phyloP scores from a whole-genome alignment of 1,284 basidiomycete species.

The Cutaneotrichosporon cutaneum region DNA sequence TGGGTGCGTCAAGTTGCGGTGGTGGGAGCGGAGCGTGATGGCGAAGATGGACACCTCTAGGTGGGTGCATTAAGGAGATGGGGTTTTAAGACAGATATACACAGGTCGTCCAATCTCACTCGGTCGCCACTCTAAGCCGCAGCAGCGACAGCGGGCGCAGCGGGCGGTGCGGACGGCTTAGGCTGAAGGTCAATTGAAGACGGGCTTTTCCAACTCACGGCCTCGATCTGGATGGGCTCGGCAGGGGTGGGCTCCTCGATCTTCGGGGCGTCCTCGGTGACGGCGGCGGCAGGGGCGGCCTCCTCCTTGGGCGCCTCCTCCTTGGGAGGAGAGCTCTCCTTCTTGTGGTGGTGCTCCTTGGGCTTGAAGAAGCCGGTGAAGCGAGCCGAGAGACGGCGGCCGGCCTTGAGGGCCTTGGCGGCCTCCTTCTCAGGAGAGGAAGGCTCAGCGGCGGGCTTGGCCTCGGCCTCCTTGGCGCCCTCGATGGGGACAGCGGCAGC shows the following conservation, averaged over 20 bases:
- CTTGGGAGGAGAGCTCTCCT: conserved; percentile 22
- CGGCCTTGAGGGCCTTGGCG: conserved; percentile 40
- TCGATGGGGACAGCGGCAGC: not conserved
- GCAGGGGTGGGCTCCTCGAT: conserved; percentile 39
- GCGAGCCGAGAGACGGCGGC: conserved; percentile 48
- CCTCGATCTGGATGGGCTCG: conserved; percentile 47
- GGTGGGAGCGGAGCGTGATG: conserved; percentile 7
- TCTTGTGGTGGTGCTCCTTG: conserved; percentile 27
- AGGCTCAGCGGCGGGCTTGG: conserved; percentile 8
- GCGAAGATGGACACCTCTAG: conserved; percentile 12
- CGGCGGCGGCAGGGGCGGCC: conserved; percentile 25
- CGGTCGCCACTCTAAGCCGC: conserved; percentile 32
- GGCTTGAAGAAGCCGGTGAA: conserved; percentile 42
- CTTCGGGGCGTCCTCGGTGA: conserved; percentile 43
- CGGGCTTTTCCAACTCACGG: conserved; percentile 30
- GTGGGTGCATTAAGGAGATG: conserved; percentile 20
- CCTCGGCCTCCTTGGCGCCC: conserved; percentile 14
- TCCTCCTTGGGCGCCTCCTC: conserved; percentile 25
- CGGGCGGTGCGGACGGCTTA: conserved; percentile 30
- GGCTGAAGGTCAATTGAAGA: conserved; percentile 26
- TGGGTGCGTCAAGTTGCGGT: conserved; percentile 13
- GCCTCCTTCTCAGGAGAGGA: conserved; percentile 10
- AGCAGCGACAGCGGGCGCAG: conserved; percentile 39
- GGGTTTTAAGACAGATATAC: conserved; percentile 23
- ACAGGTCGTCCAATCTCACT: conserved; percentile 23